These are phyloP conservation scores for Geum urbanum DNA, from an alignment of 306 rosid species.

Conservation along the genomic window DNA sequence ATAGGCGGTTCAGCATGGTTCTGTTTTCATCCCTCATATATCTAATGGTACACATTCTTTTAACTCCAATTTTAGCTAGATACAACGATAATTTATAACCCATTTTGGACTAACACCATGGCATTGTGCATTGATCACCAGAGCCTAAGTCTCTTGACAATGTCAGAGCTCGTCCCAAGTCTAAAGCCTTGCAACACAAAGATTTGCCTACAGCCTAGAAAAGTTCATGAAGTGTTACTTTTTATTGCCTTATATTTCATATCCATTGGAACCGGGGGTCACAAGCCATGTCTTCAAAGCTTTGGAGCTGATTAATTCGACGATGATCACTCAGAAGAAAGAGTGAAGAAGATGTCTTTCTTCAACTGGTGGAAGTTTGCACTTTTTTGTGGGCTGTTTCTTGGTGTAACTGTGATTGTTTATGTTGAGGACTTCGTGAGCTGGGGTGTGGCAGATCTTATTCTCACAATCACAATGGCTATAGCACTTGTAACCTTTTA, in stretches of 20 bases:
- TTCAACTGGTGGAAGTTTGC: conserved; percentile 96
- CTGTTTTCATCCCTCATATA: conserved; percentile 51
- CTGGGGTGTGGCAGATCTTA: conserved; percentile 72
- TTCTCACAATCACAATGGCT: conserved; percentile 59
- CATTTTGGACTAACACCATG: background rate
- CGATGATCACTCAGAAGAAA: conserved; percentile 56
- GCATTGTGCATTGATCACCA: conserved; percentile 20
- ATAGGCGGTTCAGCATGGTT: conserved; percentile 73
- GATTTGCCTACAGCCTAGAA: conserved; percentile 51
- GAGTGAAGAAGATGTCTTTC: conserved; percentile 76
- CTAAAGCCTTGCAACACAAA: conserved; percentile 49
- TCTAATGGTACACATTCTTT: conserved; percentile 40
- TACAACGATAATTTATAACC: background rate
- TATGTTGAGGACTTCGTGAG: conserved; percentile 64
- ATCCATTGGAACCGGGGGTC: conserved; percentile 84
- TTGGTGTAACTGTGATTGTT: conserved; percentile 80
- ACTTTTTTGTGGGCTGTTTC: conserved; percentile 63
- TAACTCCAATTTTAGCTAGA: too few relatives aligned
- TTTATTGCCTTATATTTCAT: conserved; percentile 66
- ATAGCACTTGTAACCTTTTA: conserved; percentile 51
- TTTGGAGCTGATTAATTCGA: conserved; percentile 93
- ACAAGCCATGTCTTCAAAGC: conserved; percentile 83
- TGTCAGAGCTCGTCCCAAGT: conserved; percentile 64
- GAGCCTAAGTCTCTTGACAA: conserved; percentile 67
- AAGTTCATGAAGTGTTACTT: conserved; percentile 58